Evolutionary conservation across 352 stramenopile genomes (phyloP), one percentile per base, ranked within the genome.

Genomic region (Phytopythium ostracodes): DNA sequence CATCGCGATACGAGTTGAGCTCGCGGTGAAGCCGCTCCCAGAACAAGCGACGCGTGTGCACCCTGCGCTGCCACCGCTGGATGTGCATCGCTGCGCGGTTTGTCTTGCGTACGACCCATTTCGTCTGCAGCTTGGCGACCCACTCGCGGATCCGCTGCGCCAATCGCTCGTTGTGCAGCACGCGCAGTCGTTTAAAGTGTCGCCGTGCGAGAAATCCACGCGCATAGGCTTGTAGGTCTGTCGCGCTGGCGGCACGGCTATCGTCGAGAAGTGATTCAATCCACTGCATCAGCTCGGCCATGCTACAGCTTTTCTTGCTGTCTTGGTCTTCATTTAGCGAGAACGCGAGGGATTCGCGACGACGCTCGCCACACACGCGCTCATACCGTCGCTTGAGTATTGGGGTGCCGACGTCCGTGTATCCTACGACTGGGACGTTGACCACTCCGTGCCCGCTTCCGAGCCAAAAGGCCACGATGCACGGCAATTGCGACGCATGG

Each of bases 381-480:
- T 65, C 46, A 17, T 68, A 69, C 11, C 66, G 47, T 5, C 66
- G 43, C 35, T 52, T 63, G 18, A 58, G 11, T 3, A 54, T 55
- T 0, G 38, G 50, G 0, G 18, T 14, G 7, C 55, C 55, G 38
- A 22, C 24, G 31, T 59, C 31, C n/a, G 43, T 27, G 22, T 18
- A 25, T 12, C 18, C 43, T 18, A 55, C n/a, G 7, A 62, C 17
- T 35, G 56, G 29, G 4, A 33, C 20, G 42, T 53, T 31, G 17
- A 22, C 25, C 10, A 50, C 8, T 6, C 35, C 46, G 33, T 33
- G 52, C 0, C 60, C 60, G 5, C 20, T 46, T 1, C 75, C 75
- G 46, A 76, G 65, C 75, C 75, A 83, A 53, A 83, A 80, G 17
- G 22, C 75, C 5, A 78, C 58, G 15, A 83, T 66, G 24, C 66